Evolutionary conservation across 495 filamentous ascomycete genomes (phyloP).

Genomic region (Bombardia bombarda): DNA sequence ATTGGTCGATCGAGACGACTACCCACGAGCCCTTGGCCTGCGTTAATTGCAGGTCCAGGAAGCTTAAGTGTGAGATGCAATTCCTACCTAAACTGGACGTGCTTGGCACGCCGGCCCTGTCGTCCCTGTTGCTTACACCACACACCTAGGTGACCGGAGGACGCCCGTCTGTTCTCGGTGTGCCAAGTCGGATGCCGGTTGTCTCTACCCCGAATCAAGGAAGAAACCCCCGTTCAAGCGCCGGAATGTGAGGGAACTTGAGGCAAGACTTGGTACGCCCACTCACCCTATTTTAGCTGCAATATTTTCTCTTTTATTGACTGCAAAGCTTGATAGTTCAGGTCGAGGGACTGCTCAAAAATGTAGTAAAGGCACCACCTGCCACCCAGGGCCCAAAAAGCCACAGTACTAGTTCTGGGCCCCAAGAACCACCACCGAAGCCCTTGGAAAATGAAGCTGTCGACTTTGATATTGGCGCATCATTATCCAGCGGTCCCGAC

Average conservation of each 20-base stretch:
- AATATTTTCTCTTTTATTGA: neutral
- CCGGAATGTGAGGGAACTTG: slow-evolving; percentile 77
- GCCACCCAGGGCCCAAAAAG: neutral
- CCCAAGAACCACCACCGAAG: no score
- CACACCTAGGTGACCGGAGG: slow-evolving; percentile 39
- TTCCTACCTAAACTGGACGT: no score
- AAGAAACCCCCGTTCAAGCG: slow-evolving; percentile 85
- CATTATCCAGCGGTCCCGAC: neutral
- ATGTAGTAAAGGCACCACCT: slow-evolving; percentile 22
- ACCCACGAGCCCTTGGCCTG: slow-evolving; percentile 40
- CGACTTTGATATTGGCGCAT: neutral
- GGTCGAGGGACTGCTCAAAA: slow-evolving; percentile 37
- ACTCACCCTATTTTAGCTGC: neutral
- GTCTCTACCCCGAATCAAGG: slow-evolving; percentile 74
- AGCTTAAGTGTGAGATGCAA: slow-evolving; percentile 58
- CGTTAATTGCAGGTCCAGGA: slow-evolving; percentile 50
- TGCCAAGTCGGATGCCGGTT: slow-evolving; percentile 58
- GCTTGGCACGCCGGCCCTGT: no score
- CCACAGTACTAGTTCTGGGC: no score
- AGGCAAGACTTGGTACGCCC: slow-evolving; percentile 63
- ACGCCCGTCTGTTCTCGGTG: slow-evolving; percentile 70
- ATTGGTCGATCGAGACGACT: neutral
- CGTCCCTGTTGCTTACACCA: slow-evolving; percentile 7
- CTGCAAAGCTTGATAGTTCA: slow-evolving; percentile 26
- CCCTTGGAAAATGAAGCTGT: no score